A percentile compares a stretch with the other conserved stretches of the same genome.
phyloP scores from a whole-genome alignment of 108 stramenopile genomes.

The Skeletonema marinoi region DNA sequence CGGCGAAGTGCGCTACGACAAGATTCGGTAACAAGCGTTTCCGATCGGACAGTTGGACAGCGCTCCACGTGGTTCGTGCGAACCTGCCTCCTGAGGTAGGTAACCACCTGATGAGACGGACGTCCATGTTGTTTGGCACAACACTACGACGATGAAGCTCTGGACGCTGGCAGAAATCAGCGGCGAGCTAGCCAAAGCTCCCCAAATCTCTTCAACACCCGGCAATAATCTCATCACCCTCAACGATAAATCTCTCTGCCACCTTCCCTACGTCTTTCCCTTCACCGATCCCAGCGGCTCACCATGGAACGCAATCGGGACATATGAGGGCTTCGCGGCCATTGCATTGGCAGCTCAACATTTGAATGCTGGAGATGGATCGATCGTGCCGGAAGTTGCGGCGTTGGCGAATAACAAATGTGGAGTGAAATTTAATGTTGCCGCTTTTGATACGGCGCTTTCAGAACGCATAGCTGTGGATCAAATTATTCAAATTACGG shows the following conservation, averaged over 20 bases:
- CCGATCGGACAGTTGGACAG: too few species aligned
- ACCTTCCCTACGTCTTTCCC: slow-evolving; percentile 11
- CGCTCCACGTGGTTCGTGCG: too few species aligned
- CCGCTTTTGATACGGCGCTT: slow-evolving; percentile 11
- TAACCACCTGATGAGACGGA: too few species aligned
- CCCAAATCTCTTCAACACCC: not conserved
- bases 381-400: slow-evolving; percentile 21
- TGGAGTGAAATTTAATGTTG: slow-evolving; percentile 3
- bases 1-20: too few species aligned
- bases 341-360: slow-evolving; percentile 22
- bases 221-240: not conserved
- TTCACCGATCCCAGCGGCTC: not conserved
- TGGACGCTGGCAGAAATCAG: not conserved
- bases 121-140: too few species aligned
- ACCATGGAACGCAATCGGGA: not conserved
- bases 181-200: not conserved
- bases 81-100: too few species aligned
- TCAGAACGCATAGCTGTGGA: slow-evolving; percentile 13
- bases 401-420: slow-evolving; percentile 4
- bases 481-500: slow-evolving; percentile 26
- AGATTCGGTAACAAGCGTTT: too few species aligned
- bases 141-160: not conserved
- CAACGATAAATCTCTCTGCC: not conserved
- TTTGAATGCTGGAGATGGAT: slow-evolving; percentile 31
- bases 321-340: slow-evolving; percentile 17